phyloP scores from a whole-genome alignment of 768 basidiomycete genomes.

The Lyophyllum atratum region DNA sequence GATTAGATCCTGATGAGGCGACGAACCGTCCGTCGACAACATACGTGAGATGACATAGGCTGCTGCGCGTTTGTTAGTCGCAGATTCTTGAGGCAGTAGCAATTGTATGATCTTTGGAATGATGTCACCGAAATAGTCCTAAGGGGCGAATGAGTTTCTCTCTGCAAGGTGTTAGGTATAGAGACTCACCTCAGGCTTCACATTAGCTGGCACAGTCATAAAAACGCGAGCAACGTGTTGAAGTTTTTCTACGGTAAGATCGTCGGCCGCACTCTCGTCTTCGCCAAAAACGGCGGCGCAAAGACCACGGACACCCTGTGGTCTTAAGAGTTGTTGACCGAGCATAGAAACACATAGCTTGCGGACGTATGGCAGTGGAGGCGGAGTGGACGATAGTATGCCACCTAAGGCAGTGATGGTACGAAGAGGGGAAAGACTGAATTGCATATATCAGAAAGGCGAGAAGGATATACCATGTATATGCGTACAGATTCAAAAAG shows the following conservation, averaged over 20 bases:
- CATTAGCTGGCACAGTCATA: conserved; percentile 57
- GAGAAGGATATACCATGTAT: conserved; percentile 16
- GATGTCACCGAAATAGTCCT: conserved; percentile 66
- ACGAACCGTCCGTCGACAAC: conserved; percentile 40
- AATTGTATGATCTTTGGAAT: conserved; percentile 57
- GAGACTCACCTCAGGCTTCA: conserved; percentile 53
- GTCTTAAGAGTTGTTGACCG: conserved; percentile 68
- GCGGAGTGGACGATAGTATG: conserved; percentile 49
- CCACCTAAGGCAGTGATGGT: conserved; percentile 65
- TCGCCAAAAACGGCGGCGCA: conserved; percentile 71
- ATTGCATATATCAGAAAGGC: conserved; percentile 18
- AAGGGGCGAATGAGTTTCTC: conserved; percentile 1
- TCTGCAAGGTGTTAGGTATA: background rate
- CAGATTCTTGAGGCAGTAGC: conserved; percentile 42
- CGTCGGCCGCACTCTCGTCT: conserved; percentile 47
- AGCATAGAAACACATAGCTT: conserved; percentile 65
- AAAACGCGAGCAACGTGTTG: conserved; percentile 72
- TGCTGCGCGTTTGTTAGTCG: conserved; percentile 57
- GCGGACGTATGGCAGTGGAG: conserved; percentile 51
- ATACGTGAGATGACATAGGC: conserved; percentile 72
- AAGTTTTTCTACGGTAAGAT: conserved; percentile 65
- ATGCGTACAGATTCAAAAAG: conserved; percentile 62
- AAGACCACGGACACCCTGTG: conserved; percentile 70
- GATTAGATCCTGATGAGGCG: conserved; percentile 28
- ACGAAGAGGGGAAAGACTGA: conserved; percentile 65